Percentiles rank a stretch among this genome's conserved stretches.
phyloP scores from a whole-genome alignment of 2,329 filamentous ascomycete genomes.

The Clonostachys solani region DNA sequence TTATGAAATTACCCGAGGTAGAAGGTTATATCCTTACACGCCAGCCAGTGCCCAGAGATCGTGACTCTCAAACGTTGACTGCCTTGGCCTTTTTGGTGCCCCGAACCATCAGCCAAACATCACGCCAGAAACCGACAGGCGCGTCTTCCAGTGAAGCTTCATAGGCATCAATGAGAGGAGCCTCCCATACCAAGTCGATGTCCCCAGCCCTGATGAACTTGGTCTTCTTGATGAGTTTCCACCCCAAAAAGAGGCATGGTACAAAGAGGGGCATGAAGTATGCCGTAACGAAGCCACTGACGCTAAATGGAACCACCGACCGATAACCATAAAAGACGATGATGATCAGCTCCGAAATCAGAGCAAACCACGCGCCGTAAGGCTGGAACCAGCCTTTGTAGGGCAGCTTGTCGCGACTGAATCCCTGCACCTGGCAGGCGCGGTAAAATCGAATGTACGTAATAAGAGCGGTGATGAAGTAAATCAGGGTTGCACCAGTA shows the following conservation, averaged over 20 bases:
- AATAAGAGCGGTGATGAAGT: constrained; percentile 61
- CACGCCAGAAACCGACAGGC: constrained; percentile 49
- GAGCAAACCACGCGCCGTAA: constrained; percentile 45
- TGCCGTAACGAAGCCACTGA: constrained; percentile 43
- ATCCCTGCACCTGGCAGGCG: constrained; percentile 48
- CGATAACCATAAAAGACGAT: constrained; percentile 52
- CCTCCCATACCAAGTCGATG: constrained; percentile 56
- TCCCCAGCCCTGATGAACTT: constrained; percentile 47
- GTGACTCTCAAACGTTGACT: too few species aligned
- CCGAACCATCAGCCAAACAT: constrained; percentile 38
- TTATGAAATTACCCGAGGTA: too few species aligned
- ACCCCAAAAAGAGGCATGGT: constrained; percentile 49
- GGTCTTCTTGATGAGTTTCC: constrained; percentile 61
- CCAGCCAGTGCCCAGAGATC: too few species aligned
- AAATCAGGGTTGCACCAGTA: constrained; percentile 64
- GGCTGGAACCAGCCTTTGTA: constrained; percentile 60
- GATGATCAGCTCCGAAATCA: constrained; percentile 34
- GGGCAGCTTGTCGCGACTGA: constrained; percentile 52
- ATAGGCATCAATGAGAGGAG: constrained; percentile 53
- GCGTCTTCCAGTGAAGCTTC: constrained; percentile 39
- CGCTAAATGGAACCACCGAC: constrained; percentile 40
- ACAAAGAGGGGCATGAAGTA: constrained; percentile 55
- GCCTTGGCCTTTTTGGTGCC: too few species aligned
- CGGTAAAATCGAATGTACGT: constrained; percentile 64
- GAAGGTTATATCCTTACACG: too few species aligned